phyloP scores from a whole-genome alignment of 2,329 filamentous ascomycete species.

The Monascus ruber region DNA sequence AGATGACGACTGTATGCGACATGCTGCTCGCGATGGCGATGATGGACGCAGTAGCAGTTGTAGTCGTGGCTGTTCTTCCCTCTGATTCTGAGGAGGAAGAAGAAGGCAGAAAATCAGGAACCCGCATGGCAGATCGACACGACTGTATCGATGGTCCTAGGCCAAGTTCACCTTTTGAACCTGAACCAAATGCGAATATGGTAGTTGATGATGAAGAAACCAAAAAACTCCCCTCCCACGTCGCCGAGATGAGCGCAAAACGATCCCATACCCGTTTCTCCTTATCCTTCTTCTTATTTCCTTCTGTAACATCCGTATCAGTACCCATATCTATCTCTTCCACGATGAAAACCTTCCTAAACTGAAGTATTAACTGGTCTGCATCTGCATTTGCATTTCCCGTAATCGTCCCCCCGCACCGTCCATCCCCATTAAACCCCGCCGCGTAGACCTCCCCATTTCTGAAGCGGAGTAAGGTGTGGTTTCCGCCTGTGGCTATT shows the following conservation, averaged over 20 bases:
- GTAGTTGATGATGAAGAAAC: constrained; percentile 37
- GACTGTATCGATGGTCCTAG: constrained; percentile 34
- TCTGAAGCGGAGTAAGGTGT: constrained; percentile 61
- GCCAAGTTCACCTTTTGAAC: constrained; percentile 62
- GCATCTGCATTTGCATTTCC: no score
- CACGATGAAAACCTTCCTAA: constrained; percentile 17
- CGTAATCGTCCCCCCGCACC: constrained; percentile 24
- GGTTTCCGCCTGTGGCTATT: constrained; percentile 66
- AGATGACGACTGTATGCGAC: constrained; percentile 62
- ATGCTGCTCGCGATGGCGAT: constrained; percentile 60
- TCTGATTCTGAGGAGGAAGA: no score
- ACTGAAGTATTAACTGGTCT: constrained; percentile 1
- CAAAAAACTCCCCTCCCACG: constrained; percentile 65
- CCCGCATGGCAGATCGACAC: constrained; percentile 30
- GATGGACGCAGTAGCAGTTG: constrained; percentile 22
- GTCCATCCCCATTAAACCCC: constrained; percentile 46
- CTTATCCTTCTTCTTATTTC: no score
- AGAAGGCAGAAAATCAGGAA: constrained; percentile 52
- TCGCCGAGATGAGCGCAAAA: constrained; percentile 46
- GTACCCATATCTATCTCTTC: not conserved
- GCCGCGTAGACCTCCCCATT: constrained; percentile 52
- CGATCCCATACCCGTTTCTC: no score
- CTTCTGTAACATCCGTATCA: not conserved
- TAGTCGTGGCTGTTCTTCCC: constrained; percentile 14
- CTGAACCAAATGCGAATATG: constrained; percentile 52